These are phyloP conservation scores for Auxenochlorella pyrenoidosa DNA, from an alignment of 139 green algal genomes.

Conservation along the genomic window DNA sequence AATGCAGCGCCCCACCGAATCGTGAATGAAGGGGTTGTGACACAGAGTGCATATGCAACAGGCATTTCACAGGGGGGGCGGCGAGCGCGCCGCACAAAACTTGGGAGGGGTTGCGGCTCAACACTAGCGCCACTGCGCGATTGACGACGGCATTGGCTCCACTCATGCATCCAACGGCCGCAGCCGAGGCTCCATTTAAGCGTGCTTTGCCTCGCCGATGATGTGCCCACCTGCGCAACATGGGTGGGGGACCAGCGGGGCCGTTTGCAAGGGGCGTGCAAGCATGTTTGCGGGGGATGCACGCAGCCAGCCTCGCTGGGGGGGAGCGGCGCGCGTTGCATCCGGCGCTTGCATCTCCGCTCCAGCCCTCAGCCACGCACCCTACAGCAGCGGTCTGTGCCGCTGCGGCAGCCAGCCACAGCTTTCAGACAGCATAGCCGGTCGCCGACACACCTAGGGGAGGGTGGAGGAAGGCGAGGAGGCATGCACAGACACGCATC, in stretches of 20 bases:
- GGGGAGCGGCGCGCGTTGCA: no score
- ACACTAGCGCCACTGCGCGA: no score
- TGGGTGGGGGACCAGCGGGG: no score
- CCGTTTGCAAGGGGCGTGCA: background rate
- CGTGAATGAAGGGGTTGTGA: no score
- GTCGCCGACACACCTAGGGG: background rate
- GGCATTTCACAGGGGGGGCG: no score
- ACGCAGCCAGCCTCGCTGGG: background rate
- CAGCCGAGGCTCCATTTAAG: constrained; percentile 39
- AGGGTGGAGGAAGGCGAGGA: background rate
- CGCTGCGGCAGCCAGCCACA: background rate
- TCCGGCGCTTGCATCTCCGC: background rate
- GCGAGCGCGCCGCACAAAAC: no score
- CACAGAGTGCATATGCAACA: no score
- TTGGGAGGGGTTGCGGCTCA: no score
- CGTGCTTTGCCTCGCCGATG: constrained; percentile 88
- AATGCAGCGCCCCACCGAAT: no score
- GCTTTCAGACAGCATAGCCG: constrained; percentile 1
- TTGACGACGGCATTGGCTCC: no score
- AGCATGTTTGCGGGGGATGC: background rate
- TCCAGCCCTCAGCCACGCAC: background rate
- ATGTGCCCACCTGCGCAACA: constrained; percentile 78
- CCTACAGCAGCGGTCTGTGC: background rate
- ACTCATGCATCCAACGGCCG: background rate
- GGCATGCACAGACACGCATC: background rate